Evolutionary conservation across 805 yeast species (phyloP).

Genomic region (Yarrowia deformans): DNA sequence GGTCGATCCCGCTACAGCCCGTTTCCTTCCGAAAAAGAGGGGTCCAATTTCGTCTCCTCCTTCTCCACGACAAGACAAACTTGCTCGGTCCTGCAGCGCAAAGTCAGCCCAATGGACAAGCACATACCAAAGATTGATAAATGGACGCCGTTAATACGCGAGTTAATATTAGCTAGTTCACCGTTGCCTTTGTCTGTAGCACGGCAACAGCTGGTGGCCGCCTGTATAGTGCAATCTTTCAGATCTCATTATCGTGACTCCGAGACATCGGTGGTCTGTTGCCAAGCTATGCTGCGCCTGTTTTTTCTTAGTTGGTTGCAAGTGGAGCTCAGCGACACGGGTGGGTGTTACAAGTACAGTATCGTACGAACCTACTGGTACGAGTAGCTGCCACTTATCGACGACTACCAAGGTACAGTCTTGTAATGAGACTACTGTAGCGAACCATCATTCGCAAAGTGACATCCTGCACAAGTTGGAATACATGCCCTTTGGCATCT

Average conservation of each 20-base stretch:
- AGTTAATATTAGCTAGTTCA: neutral
- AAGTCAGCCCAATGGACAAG: neutral
- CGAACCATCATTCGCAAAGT: too few species aligned
- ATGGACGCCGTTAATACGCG: neutral
- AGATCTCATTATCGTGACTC: neutral
- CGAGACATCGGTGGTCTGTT: neutral
- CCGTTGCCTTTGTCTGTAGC: neutral
- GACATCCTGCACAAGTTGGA: too few species aligned
- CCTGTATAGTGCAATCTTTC: neutral
- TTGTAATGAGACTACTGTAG: too few species aligned
- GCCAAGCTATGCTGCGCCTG: constrained; percentile 18
- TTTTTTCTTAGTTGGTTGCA: neutral
- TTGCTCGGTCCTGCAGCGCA: constrained; percentile 16
- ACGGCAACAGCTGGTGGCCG: neutral
- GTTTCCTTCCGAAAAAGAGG: constrained; percentile 1
- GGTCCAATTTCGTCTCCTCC: neutral
- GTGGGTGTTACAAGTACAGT: too few species aligned
- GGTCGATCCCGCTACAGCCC: constrained; percentile 6
- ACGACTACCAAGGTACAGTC: too few species aligned
- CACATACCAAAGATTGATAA: constrained; percentile 6
- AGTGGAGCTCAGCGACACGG: neutral
- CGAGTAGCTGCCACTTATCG: too few species aligned
- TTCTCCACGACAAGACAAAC: neutral
- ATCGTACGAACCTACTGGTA: too few species aligned
- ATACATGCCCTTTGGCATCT: too few species aligned